Evolutionary conservation across 768 basidiomycete genomes (phyloP), one percentile per base, ranked within the genome.

Genomic region (Calocera viscosa): DNA sequence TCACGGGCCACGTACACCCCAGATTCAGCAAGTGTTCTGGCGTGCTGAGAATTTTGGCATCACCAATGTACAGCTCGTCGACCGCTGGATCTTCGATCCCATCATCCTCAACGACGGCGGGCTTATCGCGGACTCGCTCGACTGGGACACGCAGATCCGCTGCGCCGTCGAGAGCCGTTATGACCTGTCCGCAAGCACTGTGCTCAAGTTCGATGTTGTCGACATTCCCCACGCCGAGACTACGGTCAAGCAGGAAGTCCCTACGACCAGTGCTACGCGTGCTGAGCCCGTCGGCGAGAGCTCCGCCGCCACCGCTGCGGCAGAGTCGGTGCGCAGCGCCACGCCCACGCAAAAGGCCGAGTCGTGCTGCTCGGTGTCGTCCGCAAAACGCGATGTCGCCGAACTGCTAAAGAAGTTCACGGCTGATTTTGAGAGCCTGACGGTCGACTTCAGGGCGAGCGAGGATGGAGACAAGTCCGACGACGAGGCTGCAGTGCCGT

Each of bases 361-460:
- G 26, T 26, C 53, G 53, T 60, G 53, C 26, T 60, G 53, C 53
- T 28, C 24, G 5, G 53, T 60, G 5, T 30, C 11, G 5, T 16
- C 11, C 14, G 53, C 53, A 32, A 60, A 60, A 22, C 53, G 53
- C 30, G 53, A 60, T 32, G 22, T 60, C 10, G 53, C 26, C 30
- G 26, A 60, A 19, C 24, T 60, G 53, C 53, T 60, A 26, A 60
- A 60, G 53, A 60, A 60, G 30, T 60, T 60, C 53, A 60, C 53
- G 26, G 8, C 53, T 26, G 53, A 60, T 26, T 60, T 60, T 26
- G 53, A 60, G 53, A 60, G 19, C 30, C 53, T 60, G 11, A 60
- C 53, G 11, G 19, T 32, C 53, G 53, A 60, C 53, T 60, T 60
- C 53, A 60, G 22, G 53, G 14, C 35, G 35, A 38, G 35, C 35